phyloP scores from a whole-genome alignment of 2,329 filamentous ascomycete genomes.

The Plectosphaerella plurivora region DNA sequence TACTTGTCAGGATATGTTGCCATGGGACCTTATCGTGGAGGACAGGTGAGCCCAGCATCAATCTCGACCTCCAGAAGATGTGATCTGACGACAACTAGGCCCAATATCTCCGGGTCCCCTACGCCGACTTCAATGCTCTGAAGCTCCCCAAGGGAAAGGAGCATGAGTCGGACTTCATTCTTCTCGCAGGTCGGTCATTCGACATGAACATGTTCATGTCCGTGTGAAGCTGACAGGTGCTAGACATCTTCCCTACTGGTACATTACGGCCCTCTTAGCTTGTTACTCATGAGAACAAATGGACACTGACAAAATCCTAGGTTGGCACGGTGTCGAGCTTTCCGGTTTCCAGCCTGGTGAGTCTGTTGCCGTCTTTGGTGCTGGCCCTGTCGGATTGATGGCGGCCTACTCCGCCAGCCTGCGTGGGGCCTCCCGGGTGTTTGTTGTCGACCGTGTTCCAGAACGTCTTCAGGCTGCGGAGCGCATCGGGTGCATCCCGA shows the following conservation, averaged over 20 bases:
- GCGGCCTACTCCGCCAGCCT: constrained; percentile 59
- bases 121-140: constrained; percentile 63
- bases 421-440: constrained; percentile 57
- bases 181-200: constrained; percentile 39
- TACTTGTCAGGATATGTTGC: constrained; percentile 45
- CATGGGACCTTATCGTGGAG: constrained; percentile 47
- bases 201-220: not conserved
- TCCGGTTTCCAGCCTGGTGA: constrained; percentile 58
- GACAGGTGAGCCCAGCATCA: constrained; percentile 6
- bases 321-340: constrained; percentile 53
- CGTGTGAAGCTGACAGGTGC: constrained; percentile 12
- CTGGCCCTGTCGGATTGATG: constrained; percentile 62
- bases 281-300: not conserved
- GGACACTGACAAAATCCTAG: constrained; percentile 13
- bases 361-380: constrained; percentile 60
- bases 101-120: constrained; percentile 61
- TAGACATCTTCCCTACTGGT: constrained; percentile 29
- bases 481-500: constrained; percentile 57
- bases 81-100: constrained; percentile 39
- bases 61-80: not conserved
- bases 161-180: constrained; percentile 56
- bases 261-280: not conserved
- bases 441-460: constrained; percentile 57
- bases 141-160: constrained; percentile 56
- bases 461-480: constrained; percentile 54